Evolutionary conservation across 2,329 filamentous ascomycete genomes (phyloP), one percentile per base, ranked within the genome.

Genomic region (Chaetomium strumarium): DNA sequence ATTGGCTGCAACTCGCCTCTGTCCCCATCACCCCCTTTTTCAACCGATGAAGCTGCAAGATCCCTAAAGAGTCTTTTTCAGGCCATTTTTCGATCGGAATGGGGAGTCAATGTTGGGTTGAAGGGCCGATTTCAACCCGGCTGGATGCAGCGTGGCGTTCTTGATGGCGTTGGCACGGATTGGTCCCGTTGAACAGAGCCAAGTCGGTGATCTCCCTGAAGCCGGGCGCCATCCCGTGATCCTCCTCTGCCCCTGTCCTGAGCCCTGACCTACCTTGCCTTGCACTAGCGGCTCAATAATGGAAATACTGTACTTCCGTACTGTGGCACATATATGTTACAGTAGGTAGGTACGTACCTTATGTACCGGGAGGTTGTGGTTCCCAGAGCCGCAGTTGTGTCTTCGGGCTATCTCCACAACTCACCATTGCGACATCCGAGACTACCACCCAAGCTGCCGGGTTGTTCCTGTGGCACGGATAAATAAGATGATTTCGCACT

Each of bases 71-170:
- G 39, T 11, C 8, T 14, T 11, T 34, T 3, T 34, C 33, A 34
- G 4, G 24, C 24, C 24, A 24, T 24, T 24, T 24, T 24, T 24
- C 24, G 24, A 24, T 24, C 24, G 7, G 24, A 24, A 24, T 24
- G 24, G 24, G 24, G 42, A 37, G 19, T n/a, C 12, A 13, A 17
- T 29, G 33, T 34, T 34, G 11, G 20, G 19, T 46, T 49, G 58
- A 60, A 62, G 60, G 58, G 50, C 60, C 60, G 60, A 61, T 56
- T 62, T 53, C 49, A 40, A 50, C 17, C 16, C 56, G 56, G 58
- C 53, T 54, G 43, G 43, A 34, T 53, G 52, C 56, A 55, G 49
- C 31, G 53, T 58, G 58, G 59, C 59, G 52, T 50, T 54, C 17
- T 45, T 40, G 45, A 55, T 51, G 52, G 54, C 52, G 56, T 52